Evolutionary conservation across 257 asterid genomes (phyloP).

Genomic region (Scutellaria baicalensis): DNA sequence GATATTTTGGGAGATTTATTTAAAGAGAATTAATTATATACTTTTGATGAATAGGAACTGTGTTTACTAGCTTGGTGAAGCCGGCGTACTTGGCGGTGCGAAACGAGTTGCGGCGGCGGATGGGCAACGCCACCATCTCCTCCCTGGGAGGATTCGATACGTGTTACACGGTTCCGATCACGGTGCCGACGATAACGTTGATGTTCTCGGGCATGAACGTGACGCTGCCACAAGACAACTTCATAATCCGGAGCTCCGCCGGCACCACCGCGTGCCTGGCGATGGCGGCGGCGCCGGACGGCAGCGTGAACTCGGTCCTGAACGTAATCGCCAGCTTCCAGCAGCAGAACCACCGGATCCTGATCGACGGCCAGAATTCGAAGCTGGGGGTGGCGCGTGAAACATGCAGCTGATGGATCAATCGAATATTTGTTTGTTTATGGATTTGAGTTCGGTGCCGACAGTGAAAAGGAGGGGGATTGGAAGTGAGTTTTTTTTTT

Average conservation of each 20-base stretch:
- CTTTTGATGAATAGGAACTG: conserved; percentile 65
- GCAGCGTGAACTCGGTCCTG: conserved; percentile 44
- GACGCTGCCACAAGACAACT: conserved; percentile 73
- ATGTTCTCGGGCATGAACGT: conserved; percentile 82
- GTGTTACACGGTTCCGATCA: conserved; percentile 65
- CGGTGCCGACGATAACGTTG: conserved; percentile 61
- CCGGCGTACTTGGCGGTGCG: conserved; percentile 77
- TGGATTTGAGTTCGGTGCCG: neutral
- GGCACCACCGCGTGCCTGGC: conserved; percentile 58
- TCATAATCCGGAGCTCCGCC: conserved; percentile 58
- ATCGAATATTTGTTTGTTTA: no score
- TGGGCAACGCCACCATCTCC: conserved; percentile 54
- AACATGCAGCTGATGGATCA: conserved; percentile 31
- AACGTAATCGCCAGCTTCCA: conserved; percentile 69
- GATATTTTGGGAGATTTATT: no score
- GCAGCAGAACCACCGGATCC: conserved; percentile 80
- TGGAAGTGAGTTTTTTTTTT: neutral
- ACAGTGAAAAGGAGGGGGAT: neutral
- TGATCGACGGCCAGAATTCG: conserved; percentile 45
- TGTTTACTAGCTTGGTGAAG: conserved; percentile 63
- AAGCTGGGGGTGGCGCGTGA: conserved; percentile 68
- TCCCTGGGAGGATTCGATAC: conserved; percentile 91
- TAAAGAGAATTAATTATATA: no score
- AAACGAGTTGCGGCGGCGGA: conserved; percentile 64
- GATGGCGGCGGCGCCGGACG: conserved; percentile 60